Conservation (phyloP, 352 stramenopile genomes). For the Pythium apleroticum region DNA sequence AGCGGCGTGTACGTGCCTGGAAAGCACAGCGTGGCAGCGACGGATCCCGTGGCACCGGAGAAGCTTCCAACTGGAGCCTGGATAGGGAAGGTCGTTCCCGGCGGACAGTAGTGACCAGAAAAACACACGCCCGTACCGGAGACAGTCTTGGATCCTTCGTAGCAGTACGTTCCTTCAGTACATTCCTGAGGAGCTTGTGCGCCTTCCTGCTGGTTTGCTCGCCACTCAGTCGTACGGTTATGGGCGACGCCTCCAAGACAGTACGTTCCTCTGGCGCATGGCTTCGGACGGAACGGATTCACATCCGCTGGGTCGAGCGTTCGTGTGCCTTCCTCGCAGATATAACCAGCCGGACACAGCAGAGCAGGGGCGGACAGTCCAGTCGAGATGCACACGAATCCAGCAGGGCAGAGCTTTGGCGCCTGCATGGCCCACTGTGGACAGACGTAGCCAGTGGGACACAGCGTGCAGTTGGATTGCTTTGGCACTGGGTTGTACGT, state of each 20-base stretch:
- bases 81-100: conserved; percentile 82
- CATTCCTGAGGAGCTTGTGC: conserved; percentile 90
- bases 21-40: conserved; percentile 95
- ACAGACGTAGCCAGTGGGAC: conserved; percentile 93
- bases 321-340: conserved; percentile 92
- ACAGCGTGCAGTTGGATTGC: conserved; percentile 94
- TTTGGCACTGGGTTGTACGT: conserved; percentile 88
- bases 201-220: conserved; percentile 82
- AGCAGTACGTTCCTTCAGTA: conserved; percentile 95
- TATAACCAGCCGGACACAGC: conserved; percentile 94
- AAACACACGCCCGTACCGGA: conserved; percentile 90
- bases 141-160: conserved; percentile 69
- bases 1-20: conserved; percentile 96
- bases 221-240: conserved; percentile 90
- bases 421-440: conserved; percentile 75
- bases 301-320: conserved; percentile 87
- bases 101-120: conserved; percentile 95
- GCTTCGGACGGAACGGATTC: conserved; percentile 69
- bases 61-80: conserved; percentile 93
- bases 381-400: conserved; percentile 94
- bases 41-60: conserved; percentile 77
- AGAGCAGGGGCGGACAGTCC: conserved; percentile 90
- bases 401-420: conserved; percentile 88
- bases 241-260: conserved; percentile 95
- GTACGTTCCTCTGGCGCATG: conserved; percentile 92